Conservation (phyloP, 805 yeast genomes). For the Komagataella pastoris region DNA sequence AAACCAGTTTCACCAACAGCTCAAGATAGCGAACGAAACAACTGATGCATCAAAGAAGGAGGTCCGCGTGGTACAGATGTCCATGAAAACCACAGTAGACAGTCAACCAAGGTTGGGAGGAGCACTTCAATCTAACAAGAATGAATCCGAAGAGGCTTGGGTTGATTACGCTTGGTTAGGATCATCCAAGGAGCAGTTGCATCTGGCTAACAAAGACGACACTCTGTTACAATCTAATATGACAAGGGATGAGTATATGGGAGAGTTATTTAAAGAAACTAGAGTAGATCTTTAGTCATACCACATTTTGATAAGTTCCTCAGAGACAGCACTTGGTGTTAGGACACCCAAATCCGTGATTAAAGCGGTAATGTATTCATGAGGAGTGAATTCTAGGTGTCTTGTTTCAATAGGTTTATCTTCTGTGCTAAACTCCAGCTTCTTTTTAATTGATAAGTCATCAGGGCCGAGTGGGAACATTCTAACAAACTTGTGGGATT, state of each 20-base stretch:
- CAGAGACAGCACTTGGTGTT: slow-evolving; percentile 97
- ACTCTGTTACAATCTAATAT: slow-evolving; percentile 12
- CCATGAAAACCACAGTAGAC: slow-evolving; percentile 50
- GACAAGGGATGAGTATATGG: slow-evolving; percentile 18
- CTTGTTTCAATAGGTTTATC: slow-evolving; percentile 22
- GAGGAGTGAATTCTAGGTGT: slow-evolving; percentile 91
- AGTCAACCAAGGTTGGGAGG: slow-evolving; percentile 51
- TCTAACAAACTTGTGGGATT: slow-evolving; percentile 91
- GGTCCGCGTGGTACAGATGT: slow-evolving; percentile 63
- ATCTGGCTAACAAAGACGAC: slow-evolving; percentile 11
- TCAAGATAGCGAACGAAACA: slow-evolving; percentile 24
- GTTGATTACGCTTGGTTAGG: slow-evolving; percentile 31
- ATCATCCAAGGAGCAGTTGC: slow-evolving; percentile 12
- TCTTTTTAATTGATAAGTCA: slow-evolving; percentile 57
- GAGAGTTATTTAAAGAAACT: slow-evolving; percentile 13
- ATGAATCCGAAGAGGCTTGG: slow-evolving; percentile 47
- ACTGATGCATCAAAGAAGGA: slow-evolving; percentile 21
- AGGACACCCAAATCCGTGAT: slow-evolving; percentile 94
- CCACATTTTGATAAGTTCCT: slow-evolving; percentile 96
- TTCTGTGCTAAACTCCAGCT: slow-evolving; percentile 28
- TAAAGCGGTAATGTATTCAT: slow-evolving; percentile 87
- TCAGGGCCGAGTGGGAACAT: slow-evolving; percentile 89
- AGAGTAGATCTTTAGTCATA: slow-evolving; percentile 42
- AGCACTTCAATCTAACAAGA: slow-evolving; percentile 52
- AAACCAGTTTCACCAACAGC: slow-evolving; percentile 25